Evolutionary conservation across 306 rosid species (phyloP), one percentile per base, ranked within the genome.

Genomic region (Potentilla sterilis): DNA sequence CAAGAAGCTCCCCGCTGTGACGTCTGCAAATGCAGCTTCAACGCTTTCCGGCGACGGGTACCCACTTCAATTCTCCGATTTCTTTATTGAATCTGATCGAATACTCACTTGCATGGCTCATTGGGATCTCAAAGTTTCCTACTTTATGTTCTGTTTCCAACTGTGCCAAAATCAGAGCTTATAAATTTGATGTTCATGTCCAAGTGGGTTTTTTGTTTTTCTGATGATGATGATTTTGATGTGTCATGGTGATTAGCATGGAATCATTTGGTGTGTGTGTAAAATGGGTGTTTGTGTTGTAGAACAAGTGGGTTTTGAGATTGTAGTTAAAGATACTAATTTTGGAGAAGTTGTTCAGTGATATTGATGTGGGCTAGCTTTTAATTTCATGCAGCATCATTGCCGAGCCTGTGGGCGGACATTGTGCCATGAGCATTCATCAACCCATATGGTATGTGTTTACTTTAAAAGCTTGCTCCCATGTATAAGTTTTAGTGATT

Each of bases 401-500:
- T 96, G 99, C 81, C 90, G 99, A 43, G 79, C 88, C 74, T 92
- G 99, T 69, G 99, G 98, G 80, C 88, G 94, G 85, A 92, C 99
- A 21, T 77, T 96, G 86, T 96, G 99, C 81, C 79, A 69, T 54
- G 99, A 96, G 73, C 99, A 96, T 79, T 96, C 99, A 19, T 80
- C 98, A 18, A 63, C 81, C 85, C 99, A 96, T 85, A 85, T 82
- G 92, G 99, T 96, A 77, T 0, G 8, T 0, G 8, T 63, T 62
- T 15, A 0, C 75, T 78, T 21, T 22, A 51, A 3, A 9, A 14
- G 43, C 9, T 42, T 28, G 35, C 34, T 78, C 48, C 67, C 22
- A 7, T 55, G 64, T 59, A 42, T 74, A 2, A 32, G 62, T 64
- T 41, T 75, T 4, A 77, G 59, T 34, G 19, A 46, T 75, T 55